A percentile compares a stretch with the other conserved stretches of the same genome.
These are phyloP conservation scores for Crucihimalaya himalaica DNA, from an alignment of 345 rosid species.

Conservation along the genomic window DNA sequence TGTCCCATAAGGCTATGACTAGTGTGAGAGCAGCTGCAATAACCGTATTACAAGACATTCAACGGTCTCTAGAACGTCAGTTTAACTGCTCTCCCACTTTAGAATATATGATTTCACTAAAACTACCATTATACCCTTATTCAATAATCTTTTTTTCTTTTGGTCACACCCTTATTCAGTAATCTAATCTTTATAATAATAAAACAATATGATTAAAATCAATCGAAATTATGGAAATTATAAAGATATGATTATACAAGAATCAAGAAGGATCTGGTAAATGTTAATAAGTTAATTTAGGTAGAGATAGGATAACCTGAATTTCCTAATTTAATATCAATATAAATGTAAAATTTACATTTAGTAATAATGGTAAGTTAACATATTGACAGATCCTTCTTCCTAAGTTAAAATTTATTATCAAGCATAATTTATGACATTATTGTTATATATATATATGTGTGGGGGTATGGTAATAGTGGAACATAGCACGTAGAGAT, in stretches of 20 bases:
- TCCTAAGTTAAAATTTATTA: not conserved
- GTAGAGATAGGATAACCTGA: not conserved
- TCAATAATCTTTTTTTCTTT: too few relatives aligned
- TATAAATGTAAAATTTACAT: not conserved
- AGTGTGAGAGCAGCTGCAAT: conserved; percentile 65
- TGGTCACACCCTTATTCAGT: too few relatives aligned
- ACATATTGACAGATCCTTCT: not conserved
- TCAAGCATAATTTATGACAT: not conserved
- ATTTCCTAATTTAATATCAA: too few relatives aligned
- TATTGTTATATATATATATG: not conserved
- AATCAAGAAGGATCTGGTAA: too few relatives aligned
- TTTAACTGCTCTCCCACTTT: too few relatives aligned
- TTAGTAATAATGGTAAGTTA: not conserved
- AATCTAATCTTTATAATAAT: too few relatives aligned
- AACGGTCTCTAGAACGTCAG: too few relatives aligned
- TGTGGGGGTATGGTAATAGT: not conserved
- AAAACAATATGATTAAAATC: too few relatives aligned
- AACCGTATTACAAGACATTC: conserved; percentile 44
- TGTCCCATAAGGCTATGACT: conserved; percentile 87
- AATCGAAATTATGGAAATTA: too few relatives aligned
- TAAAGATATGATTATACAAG: too few relatives aligned
- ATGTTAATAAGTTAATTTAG: not conserved
- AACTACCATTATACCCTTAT: too few relatives aligned
- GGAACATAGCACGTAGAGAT: not conserved
- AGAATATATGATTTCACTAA: too few relatives aligned